A percentile compares a stretch with the other conserved stretches of the same genome.
Evolutionary conservation across 306 rosid species (phyloP).

Genomic region (Arachis hypogaea): DNA sequence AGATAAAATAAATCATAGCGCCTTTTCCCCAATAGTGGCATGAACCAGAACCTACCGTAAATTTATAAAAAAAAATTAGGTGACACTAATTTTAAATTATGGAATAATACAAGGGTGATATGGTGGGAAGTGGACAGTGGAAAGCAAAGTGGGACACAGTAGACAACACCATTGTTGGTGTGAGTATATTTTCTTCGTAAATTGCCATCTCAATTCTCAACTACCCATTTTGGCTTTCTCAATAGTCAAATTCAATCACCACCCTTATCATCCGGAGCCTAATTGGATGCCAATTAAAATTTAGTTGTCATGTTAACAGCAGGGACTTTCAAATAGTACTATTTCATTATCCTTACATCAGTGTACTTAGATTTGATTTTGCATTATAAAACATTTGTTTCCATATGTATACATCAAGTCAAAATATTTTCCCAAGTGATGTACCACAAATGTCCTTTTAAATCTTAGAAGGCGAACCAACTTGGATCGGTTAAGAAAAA

Average conservation of each 20-base stretch:
- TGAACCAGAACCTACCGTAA: neutral
- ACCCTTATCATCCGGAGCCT: constrained; percentile 30
- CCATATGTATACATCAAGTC: neutral
- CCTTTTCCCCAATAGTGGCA: neutral
- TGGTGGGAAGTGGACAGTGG: constrained; percentile 20
- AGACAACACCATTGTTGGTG: constrained; percentile 4
- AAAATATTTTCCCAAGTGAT: neutral
- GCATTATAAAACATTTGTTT: neutral
- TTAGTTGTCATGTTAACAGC: neutral
- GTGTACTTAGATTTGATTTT: neutral
- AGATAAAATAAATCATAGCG: too few species aligned
- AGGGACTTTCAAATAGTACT: neutral
- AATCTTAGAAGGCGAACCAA: too few species aligned
- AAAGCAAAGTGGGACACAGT: constrained; percentile 45
- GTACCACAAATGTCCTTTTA: neutral
- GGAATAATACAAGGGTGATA: too few species aligned
- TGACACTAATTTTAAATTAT: too few species aligned
- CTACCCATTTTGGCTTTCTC: too few species aligned
- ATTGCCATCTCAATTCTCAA: constrained; percentile 17
- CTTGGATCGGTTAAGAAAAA: too few species aligned
- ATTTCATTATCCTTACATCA: constrained; percentile 9
- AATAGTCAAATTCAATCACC: constrained; percentile 38
- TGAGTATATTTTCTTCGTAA: neutral
- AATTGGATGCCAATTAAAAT: neutral
- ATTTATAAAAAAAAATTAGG: neutral